Base-by-base conservation (phyloP, 2,329 filamentous ascomycete genomes). In the Colletotrichum sp. region DNA sequence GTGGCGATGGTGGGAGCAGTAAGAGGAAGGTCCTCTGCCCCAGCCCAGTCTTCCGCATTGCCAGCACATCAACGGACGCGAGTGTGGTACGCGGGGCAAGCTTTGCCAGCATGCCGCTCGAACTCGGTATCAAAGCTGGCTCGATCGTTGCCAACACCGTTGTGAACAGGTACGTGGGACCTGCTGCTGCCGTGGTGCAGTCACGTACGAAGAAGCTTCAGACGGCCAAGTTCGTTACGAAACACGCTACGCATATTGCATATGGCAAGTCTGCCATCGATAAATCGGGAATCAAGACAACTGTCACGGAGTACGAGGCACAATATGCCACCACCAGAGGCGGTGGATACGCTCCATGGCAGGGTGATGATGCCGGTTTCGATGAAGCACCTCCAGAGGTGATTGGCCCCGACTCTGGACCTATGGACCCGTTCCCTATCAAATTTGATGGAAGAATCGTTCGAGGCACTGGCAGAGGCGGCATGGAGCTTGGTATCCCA, bases 1-100 rank as follows among this genome's bases (percentile, higher is more conserved):
- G 71, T 1, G 49, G 62, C 8, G 71, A 70, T 8, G 76, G 79
- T 3, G 68, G 71, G 2, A 77, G 80, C 3, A 44, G 66, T 71
- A 90, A 88, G 81, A 90, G 89, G 78, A 92, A 90, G 79, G 86
- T 90, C 0, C 87, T 95, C 0, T 94, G 93, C 76, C 88, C 89
- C 0, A 94, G 92, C 77, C 93, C 93, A 0, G 89, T 93, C 0
- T 95, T 95, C 78, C 89, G 93, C 19, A 86, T 95, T n/a, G 89
- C 93, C 3, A 94, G 93, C 77, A 91, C 91, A 0, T 93, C 92
- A 0, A 87, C 88, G 1, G 92, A 92, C 76, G 86, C 89, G 0
- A 92, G 91, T 79, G 89, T 92, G 0, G 81, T 94, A 3, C 89
- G 92, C 9, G 93, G 93, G 1, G 92, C 93, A 1, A 93, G 92